A percentile compares a stretch with the other conserved stretches of the same genome.
phyloP scores from a whole-genome alignment of 495 filamentous ascomycete genomes.

The Platismatia glauca region DNA sequence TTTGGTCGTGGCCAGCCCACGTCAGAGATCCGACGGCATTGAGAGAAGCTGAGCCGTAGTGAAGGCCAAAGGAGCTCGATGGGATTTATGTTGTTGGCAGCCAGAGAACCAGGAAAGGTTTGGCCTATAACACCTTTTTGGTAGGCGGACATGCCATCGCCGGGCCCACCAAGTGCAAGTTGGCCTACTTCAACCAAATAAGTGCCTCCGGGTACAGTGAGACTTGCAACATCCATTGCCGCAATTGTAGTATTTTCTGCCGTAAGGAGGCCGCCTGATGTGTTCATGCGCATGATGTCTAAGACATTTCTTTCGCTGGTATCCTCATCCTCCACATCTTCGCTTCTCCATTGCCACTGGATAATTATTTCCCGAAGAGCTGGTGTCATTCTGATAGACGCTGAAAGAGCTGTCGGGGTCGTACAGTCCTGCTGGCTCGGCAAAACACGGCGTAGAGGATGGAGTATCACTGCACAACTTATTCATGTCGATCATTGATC shows the following conservation, averaged over 20 bases:
- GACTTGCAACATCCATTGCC: not conserved
- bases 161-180: conserved; percentile 7
- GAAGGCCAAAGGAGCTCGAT: conserved; percentile 45
- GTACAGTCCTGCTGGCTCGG: conserved; percentile 11
- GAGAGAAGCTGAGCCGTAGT: conserved; percentile 41
- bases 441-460: not conserved
- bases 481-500: conserved; percentile 4
- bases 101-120: conserved; percentile 3
- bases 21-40: conserved; percentile 36
- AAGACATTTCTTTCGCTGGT: not conserved
- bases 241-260: conserved; percentile 4
- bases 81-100: conserved; percentile 27
- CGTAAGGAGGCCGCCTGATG: not conserved
- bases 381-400: not conserved
- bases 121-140: not conserved
- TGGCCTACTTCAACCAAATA: conserved; percentile 5
- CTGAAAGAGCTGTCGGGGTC: conserved; percentile 2
- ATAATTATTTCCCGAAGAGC: not conserved
- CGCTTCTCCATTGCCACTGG: not conserved
- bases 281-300: conserved; percentile 6
- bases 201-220: conserved; percentile 4
- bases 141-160: not conserved
- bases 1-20: conserved; percentile 46
- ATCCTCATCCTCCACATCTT: not conserved
- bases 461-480: not conserved